Evolutionary conservation across 192 early-diverging fungal genomes (phyloP).

Genomic region (Backusella liffmaniae): DNA sequence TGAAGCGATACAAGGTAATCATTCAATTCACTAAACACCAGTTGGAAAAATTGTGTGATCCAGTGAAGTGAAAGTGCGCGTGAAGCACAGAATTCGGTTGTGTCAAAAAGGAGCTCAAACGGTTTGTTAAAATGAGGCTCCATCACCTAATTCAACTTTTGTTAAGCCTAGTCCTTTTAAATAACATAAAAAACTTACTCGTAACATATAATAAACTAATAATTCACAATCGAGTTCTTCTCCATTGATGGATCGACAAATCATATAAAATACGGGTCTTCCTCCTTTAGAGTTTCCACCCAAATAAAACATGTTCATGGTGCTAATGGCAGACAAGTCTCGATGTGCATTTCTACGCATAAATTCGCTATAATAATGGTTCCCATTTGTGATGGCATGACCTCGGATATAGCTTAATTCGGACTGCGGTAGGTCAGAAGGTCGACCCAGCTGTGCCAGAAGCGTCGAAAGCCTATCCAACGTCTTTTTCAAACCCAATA

Average conservation of each 20-base stretch:
- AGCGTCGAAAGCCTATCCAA: constrained; percentile 78
- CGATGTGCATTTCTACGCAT: constrained; percentile 66
- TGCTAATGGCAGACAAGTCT: constrained; percentile 57
- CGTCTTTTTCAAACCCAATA: constrained; percentile 56
- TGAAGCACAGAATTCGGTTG: constrained; percentile 67
- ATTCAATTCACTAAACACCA: constrained; percentile 61
- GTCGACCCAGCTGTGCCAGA: constrained; percentile 79
- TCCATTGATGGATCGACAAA: constrained; percentile 68
- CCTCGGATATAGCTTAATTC: constrained; percentile 35
- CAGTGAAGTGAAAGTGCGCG: constrained; percentile 78
- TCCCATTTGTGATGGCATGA: constrained; percentile 41
- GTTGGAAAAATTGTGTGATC: constrained; percentile 64
- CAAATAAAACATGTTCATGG: constrained; percentile 74
- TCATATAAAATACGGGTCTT: constrained; percentile 83
- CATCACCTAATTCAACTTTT: constrained; percentile 37
- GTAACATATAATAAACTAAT: constrained; percentile 71
- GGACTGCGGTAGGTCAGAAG: constrained; percentile 57
- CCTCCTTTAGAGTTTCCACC: constrained; percentile 69
- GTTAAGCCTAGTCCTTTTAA: too few species aligned
- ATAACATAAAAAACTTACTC: constrained; percentile 37
- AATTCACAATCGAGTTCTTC: constrained; percentile 85
- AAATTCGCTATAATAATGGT: constrained; percentile 57
- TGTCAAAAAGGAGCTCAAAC: constrained; percentile 80
- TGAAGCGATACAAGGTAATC: constrained; percentile 65
- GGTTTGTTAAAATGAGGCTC: constrained; percentile 65